Conservation (phyloP, 331 rosid genomes). For the Acacia pycnantha region DNA sequence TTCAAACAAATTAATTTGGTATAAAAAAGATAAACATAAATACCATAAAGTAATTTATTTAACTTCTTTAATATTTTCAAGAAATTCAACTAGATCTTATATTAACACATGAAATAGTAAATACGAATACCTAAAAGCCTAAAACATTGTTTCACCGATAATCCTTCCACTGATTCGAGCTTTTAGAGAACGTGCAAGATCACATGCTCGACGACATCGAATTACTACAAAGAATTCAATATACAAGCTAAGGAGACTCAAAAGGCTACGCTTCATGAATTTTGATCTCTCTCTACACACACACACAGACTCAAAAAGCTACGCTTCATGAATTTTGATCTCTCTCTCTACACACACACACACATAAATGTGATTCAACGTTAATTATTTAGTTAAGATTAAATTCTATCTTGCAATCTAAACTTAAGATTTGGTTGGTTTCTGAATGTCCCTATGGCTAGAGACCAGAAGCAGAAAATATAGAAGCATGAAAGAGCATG, state of each 20-base stretch:
- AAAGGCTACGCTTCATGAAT: neutral
- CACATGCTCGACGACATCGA: neutral
- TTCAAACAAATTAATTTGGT: no score
- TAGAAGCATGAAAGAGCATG: conserved; percentile 27
- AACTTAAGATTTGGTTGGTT: conserved; percentile 6
- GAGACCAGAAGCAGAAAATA: conserved; percentile 7
- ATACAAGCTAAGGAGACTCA: neutral
- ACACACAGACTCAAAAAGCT: neutral
- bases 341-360: neutral
- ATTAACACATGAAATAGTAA: no score
- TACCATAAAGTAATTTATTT: no score
- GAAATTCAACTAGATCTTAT: no score
- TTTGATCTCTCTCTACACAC: neutral
- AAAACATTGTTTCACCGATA: neutral
- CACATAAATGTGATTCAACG: neutral
- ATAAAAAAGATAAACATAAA: no score
- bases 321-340: neutral
- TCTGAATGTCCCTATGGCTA: neutral
- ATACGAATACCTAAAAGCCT: neutral
- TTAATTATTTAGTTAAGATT: neutral
- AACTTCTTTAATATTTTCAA: accelerated
- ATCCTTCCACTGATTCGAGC: neutral
- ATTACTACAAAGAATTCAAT: neutral
- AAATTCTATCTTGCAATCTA: neutral
- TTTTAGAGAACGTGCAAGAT: neutral